Percentiles rank a stretch among this genome's conserved stretches.
Evolutionary conservation across 768 basidiomycete species (phyloP).

Genomic region (Auriscalpium orientale): DNA sequence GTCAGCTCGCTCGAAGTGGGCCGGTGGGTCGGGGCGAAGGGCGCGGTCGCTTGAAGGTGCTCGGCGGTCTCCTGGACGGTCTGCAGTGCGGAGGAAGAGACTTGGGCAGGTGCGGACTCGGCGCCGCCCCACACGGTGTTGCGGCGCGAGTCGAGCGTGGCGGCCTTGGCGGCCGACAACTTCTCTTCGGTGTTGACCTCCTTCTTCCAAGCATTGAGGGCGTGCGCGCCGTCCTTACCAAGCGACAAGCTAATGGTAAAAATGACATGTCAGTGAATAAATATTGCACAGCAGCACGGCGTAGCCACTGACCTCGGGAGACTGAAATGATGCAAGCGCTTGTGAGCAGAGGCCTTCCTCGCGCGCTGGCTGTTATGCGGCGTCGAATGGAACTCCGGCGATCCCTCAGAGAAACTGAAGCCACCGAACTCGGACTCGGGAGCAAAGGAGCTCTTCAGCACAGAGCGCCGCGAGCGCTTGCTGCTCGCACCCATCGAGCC

Average conservation of each 20-base stretch:
- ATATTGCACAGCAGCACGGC: not conserved
- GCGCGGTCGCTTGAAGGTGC: conserved; percentile 20
- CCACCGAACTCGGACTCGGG: conserved; percentile 22
- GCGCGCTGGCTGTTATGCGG: conserved; percentile 32
- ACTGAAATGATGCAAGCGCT: conserved; percentile 51
- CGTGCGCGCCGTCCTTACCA: conserved; percentile 49
- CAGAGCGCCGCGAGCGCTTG: not conserved
- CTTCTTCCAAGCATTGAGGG: conserved; percentile 42
- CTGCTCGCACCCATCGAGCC: conserved; percentile 1
- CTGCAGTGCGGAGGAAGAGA: not conserved
- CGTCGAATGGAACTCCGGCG: conserved; percentile 54
- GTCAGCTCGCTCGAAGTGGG: not conserved
- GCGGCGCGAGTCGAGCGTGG: conserved; percentile 35
- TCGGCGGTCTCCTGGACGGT: not conserved
- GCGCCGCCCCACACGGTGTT: conserved; percentile 28
- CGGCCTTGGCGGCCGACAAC: conserved; percentile 29
- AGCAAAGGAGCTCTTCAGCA: not conserved
- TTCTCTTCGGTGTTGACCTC: conserved; percentile 50
- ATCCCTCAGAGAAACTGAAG: conserved; percentile 34
- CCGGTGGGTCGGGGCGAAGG: not conserved
- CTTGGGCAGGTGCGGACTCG: not conserved
- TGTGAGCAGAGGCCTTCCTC: conserved; percentile 46
- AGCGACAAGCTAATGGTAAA: conserved; percentile 45
- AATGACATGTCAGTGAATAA: conserved; percentile 3
- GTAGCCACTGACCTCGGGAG: conserved; percentile 48